Conservation (phyloP, 371 early-diverging fungal genomes). For the Hamiltosporidium tvaerminnensis region DNA sequence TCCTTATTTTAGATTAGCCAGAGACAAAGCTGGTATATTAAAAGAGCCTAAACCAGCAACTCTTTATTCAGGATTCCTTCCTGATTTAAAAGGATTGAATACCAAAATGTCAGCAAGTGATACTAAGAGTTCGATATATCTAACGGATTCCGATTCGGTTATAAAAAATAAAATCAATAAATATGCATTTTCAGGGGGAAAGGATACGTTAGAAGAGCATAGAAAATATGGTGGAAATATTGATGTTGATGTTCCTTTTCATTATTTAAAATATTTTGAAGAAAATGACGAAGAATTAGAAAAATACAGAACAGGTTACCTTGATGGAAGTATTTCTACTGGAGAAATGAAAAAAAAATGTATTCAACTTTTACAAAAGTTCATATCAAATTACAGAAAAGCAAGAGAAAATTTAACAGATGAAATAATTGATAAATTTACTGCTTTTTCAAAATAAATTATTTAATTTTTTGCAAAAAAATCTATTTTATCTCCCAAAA, state of each 20-base stretch:
- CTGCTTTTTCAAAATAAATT: neutral
- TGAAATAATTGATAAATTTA: constrained; percentile 15
- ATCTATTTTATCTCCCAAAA: too few relatives aligned
- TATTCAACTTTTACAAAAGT: constrained; percentile 65
- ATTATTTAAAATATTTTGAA: constrained; percentile 83
- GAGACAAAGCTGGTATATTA: constrained; percentile 78
- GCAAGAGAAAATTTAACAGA: constrained; percentile 54
- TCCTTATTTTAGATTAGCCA: constrained; percentile 93
- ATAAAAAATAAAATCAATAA: constrained; percentile 95
- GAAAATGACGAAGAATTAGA: constrained; percentile 79
- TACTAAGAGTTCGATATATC: constrained; percentile 73
- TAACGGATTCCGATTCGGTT: constrained; percentile 73
- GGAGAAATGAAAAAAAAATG: constrained; percentile 79
- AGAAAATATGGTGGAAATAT: constrained; percentile 71
- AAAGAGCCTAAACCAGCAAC: constrained; percentile 86
- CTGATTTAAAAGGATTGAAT: constrained; percentile 65
- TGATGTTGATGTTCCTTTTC: constrained; percentile 87
- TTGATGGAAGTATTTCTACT: constrained; percentile 69
- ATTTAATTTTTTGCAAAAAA: too few relatives aligned
- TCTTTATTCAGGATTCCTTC: constrained; percentile 85
- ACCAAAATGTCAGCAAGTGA: constrained; percentile 93
- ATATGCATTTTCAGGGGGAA: constrained; percentile 87
- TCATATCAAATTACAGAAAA: constrained; percentile 67
- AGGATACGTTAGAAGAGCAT: constrained; percentile 76
- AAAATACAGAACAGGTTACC: constrained; percentile 57